Percentiles rank a stretch among this genome's conserved stretches.
Evolutionary conservation across 2,329 filamentous ascomycete genomes (phyloP).

Genomic region (Talaromyces albobiverticillius): DNA sequence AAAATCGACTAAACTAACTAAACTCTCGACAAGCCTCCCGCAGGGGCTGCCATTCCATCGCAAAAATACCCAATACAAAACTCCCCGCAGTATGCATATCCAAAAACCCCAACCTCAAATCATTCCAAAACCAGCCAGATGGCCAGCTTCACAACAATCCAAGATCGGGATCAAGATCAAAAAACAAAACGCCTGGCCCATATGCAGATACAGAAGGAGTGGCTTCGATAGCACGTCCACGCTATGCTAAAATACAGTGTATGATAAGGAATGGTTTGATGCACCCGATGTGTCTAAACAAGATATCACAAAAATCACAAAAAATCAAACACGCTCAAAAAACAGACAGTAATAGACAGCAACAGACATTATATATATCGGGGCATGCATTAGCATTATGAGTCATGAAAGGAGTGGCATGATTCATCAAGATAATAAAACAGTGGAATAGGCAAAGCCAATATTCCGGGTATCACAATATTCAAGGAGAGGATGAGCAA

Average conservation of each 20-base stretch:
- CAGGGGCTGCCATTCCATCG: neutral
- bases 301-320: neutral
- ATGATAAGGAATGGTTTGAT: conserved; percentile 17
- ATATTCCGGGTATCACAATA: conserved; percentile 18
- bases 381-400: conserved; percentile 17
- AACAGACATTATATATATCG: conserved; percentile 7
- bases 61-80: conserved; percentile 1
- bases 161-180: conserved; percentile 6
- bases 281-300: conserved; percentile 17
- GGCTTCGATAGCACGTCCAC: conserved; percentile 19
- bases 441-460: conserved; percentile 2
- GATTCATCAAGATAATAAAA: conserved; percentile 20
- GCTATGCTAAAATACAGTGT: conserved; percentile 15
- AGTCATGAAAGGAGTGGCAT: conserved; percentile 20
- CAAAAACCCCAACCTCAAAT: neutral
- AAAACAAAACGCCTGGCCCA: conserved; percentile 13
- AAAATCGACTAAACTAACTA: conserved; percentile 4
- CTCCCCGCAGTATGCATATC: conserved; percentile 1
- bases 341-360: conserved; percentile 4
- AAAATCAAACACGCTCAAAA: conserved; percentile 14
- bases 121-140: neutral
- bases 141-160: neutral
- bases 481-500: conserved; percentile 21
- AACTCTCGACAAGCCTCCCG: neutral
- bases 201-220: conserved; percentile 18